Evolutionary conservation across 331 rosid species (phyloP).

Genomic region (Malus hybrid): DNA sequence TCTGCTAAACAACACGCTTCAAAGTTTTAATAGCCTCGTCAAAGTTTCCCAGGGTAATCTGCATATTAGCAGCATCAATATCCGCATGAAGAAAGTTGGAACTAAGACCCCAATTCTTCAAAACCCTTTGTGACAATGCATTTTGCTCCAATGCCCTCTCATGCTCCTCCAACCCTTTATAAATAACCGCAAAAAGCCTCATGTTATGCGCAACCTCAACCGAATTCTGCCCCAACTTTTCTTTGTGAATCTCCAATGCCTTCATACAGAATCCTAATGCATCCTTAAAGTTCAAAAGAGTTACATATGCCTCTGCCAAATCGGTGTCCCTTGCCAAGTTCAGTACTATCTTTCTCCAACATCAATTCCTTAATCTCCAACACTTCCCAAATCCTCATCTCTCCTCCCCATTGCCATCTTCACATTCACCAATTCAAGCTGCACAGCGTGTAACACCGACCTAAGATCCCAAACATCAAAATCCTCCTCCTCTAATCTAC

Average conservation of each 20-base stretch:
- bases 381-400: conserved; percentile 87
- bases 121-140: conserved; percentile 55
- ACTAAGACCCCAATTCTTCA: conserved; percentile 77
- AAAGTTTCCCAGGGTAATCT: conserved; percentile 70
- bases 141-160: conserved; percentile 88
- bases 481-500: conserved; percentile 57
- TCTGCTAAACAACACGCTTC: conserved; percentile 48
- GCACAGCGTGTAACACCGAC: conserved; percentile 91
- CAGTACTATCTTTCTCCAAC: conserved; percentile 62
- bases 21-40: conserved; percentile 74
- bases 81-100: conserved; percentile 72
- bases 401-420: conserved; percentile 91
- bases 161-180: conserved; percentile 80
- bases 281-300: conserved; percentile 67
- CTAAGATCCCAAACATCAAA: conserved; percentile 40
- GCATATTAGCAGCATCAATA: conserved; percentile 86
- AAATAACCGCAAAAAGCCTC: conserved; percentile 74
- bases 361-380: conserved; percentile 75
- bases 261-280: conserved; percentile 63
- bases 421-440: conserved; percentile 68
- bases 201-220: conserved; percentile 80
- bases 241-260: conserved; percentile 71
- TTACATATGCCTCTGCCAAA: conserved; percentile 72
- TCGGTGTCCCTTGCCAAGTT: conserved; percentile 67
- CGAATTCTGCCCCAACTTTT: conserved; percentile 62